Conservation (phyloP, 2,329 filamentous ascomycete species). For the Polytolypa hystricis region DNA sequence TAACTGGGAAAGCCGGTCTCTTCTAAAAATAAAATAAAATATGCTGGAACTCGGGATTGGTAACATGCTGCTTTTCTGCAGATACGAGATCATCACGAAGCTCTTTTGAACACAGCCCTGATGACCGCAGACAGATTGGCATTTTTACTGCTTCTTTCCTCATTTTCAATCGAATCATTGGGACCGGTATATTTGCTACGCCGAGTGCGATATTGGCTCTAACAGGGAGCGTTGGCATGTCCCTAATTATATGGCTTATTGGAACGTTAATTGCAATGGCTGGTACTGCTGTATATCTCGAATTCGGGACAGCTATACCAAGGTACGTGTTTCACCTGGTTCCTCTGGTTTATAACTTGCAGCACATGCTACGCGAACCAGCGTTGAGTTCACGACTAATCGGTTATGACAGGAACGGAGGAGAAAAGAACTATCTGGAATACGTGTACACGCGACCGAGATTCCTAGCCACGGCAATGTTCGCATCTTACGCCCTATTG, state of each 20-base stretch:
- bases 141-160: constrained; percentile 33
- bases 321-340: constrained; percentile 18
- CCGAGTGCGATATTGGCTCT: constrained; percentile 35
- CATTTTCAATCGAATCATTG: constrained; percentile 40
- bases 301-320: constrained; percentile 41
- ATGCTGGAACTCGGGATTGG: no score
- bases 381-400: neutral
- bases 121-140: constrained; percentile 29
- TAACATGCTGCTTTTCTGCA: no score
- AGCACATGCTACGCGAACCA: neutral
- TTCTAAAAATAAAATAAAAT: no score
- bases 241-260: constrained; percentile 39
- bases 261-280: constrained; percentile 39
- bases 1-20: no score
- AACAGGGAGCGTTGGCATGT: constrained; percentile 36
- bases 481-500: constrained; percentile 41
- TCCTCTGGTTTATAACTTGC: constrained; percentile 1
- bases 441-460: constrained; percentile 41
- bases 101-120: constrained; percentile 29
- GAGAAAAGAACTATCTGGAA: constrained; percentile 46
- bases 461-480: constrained; percentile 44
- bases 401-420: constrained; percentile 31
- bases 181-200: constrained; percentile 41
- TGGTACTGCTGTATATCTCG: constrained; percentile 35
- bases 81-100: no score